Conservation (phyloP, 1,139 yeast genomes). For the Williopsis jadinii region DNA sequence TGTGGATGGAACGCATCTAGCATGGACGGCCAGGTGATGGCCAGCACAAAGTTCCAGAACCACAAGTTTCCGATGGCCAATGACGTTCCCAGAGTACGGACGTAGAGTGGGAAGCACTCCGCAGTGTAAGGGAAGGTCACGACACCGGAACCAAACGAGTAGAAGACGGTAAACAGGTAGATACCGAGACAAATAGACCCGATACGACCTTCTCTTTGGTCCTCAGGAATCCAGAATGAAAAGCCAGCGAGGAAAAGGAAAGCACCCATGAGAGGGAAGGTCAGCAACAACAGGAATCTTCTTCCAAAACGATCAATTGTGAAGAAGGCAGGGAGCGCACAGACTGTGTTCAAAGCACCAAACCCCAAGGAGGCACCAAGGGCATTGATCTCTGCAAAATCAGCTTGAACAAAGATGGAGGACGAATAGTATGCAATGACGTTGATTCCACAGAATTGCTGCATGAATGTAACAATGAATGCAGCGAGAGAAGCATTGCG, state of each 20-base stretch:
- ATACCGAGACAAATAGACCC: conserved; percentile 68
- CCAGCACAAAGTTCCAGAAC: conserved; percentile 77
- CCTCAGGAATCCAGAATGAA: conserved; percentile 61
- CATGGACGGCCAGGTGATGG: conserved; percentile 79
- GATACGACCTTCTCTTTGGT: conserved; percentile 42
- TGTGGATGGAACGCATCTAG: conserved; percentile 59
- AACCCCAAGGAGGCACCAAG: conserved; percentile 81
- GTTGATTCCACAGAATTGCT: conserved; percentile 88
- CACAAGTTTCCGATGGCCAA: conserved; percentile 80
- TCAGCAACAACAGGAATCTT: conserved; percentile 56
- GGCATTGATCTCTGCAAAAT: conserved; percentile 54
- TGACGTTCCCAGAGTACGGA: conserved; percentile 83
- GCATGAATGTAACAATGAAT: conserved; percentile 82
- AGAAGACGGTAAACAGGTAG: conserved; percentile 64
- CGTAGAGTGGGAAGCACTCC: conserved; percentile 78
- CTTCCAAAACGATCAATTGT: conserved; percentile 80
- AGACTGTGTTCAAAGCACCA: conserved; percentile 73
- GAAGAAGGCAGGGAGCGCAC: conserved; percentile 79
- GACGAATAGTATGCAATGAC: conserved; percentile 82
- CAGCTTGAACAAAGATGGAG: conserved; percentile 62
- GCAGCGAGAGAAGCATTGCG: conserved; percentile 79
- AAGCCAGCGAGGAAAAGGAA: conserved; percentile 69
- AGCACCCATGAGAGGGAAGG: conserved; percentile 70
- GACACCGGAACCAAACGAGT: conserved; percentile 89
- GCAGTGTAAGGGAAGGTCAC: conserved; percentile 89